These are phyloP conservation scores for Pulveroboletus frians DNA, from an alignment of 768 basidiomycete species.

Conservation along the genomic window DNA sequence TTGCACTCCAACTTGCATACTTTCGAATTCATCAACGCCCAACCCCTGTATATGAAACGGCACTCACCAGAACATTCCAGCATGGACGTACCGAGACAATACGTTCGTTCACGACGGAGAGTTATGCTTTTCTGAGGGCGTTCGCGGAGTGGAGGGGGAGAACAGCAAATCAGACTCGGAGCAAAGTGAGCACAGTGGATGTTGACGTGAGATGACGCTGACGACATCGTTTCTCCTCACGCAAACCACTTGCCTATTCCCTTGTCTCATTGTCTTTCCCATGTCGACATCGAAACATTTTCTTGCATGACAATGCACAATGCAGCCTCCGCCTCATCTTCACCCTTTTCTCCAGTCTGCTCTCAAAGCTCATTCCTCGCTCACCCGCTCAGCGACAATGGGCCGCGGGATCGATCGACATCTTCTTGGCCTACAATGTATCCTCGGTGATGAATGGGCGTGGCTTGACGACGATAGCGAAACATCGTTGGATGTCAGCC, in stretches of 20 bases:
- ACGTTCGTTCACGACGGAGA: slow-evolving; percentile 66
- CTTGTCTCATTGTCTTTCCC: neutral
- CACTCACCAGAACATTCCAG: slow-evolving; percentile 79
- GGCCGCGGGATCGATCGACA: slow-evolving; percentile 89
- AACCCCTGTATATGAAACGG: slow-evolving; percentile 92
- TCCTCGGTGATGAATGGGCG: slow-evolving; percentile 41
- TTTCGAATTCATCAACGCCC: slow-evolving; percentile 70
- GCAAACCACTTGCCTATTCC: slow-evolving; percentile 20
- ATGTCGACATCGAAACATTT: neutral
- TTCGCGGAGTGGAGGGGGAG: slow-evolving; percentile 17
- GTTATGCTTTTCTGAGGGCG: slow-evolving; percentile 49
- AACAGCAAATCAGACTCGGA: neutral
- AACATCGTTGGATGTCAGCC: neutral
- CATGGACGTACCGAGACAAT: slow-evolving; percentile 90
- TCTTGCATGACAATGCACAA: neutral
- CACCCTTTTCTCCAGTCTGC: slow-evolving; percentile 60
- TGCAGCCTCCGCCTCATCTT: slow-evolving; percentile 23
- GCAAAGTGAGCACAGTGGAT: slow-evolving; percentile 10
- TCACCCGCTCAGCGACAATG: slow-evolving; percentile 71
- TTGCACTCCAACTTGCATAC: slow-evolving; percentile 90
- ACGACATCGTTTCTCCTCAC: slow-evolving; percentile 3
- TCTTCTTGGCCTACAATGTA: slow-evolving; percentile 73
- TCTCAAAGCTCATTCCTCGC: slow-evolving; percentile 60
- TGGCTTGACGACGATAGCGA: slow-evolving; percentile 20
- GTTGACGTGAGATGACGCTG: neutral